Evolutionary conservation across 495 filamentous ascomycete species (phyloP).

Genomic region (Trichoderma virens): DNA sequence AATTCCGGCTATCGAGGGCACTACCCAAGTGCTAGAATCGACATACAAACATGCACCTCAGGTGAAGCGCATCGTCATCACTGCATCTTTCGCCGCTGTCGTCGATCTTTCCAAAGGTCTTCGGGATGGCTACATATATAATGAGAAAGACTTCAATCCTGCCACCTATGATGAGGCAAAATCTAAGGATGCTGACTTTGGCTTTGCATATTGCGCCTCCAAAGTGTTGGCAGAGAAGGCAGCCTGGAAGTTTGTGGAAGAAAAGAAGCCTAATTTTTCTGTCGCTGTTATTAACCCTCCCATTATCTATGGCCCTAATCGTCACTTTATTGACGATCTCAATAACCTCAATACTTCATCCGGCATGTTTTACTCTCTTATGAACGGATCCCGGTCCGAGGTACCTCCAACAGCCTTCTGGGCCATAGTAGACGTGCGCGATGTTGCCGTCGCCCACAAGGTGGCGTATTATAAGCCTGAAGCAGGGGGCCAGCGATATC

Average conservation of each 20-base stretch:
- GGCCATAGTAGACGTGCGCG: background rate
- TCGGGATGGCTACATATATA: background rate
- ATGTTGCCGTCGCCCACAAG: background rate
- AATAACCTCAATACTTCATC: background rate
- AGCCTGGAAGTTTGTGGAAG: slow-evolving; percentile 37
- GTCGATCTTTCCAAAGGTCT: slow-evolving; percentile 15
- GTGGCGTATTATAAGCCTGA: background rate
- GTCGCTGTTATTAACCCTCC: background rate
- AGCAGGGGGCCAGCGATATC: background rate
- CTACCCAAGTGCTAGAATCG: slow-evolving; percentile 60
- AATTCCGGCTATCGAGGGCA: slow-evolving; percentile 57
- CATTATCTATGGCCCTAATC: background rate
- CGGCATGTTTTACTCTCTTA: background rate
- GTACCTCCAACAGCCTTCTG: background rate
- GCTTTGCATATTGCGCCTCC: slow-evolving; percentile 43
- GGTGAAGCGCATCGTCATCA: slow-evolving; percentile 57
- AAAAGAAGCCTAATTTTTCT: background rate
- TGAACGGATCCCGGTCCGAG: background rate
- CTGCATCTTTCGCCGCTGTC: slow-evolving; percentile 33
- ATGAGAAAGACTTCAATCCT: background rate
- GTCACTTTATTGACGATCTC: background rate
- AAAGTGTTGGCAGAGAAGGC: slow-evolving; percentile 48
- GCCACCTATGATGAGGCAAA: background rate
- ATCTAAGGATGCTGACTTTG: slow-evolving; percentile 21
- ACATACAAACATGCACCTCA: slow-evolving; percentile 49